Base-by-base conservation (phyloP, 768 basidiomycete genomes). In the Lentinula aciculospora region DNA sequence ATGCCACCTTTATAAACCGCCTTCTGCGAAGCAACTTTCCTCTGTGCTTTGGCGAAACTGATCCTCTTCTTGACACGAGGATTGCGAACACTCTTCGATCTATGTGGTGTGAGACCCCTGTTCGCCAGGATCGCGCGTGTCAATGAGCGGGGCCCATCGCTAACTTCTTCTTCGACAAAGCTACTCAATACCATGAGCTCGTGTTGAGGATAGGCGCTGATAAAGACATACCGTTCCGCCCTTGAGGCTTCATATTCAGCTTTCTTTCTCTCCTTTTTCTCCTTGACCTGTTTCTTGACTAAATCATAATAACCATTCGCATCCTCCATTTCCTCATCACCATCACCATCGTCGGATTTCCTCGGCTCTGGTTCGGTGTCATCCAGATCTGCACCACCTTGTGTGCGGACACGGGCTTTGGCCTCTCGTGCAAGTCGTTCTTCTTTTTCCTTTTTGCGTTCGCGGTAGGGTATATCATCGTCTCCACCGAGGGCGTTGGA, bases 51-150 rank as follows among this genome's bases (percentile, higher is more conserved):
- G 67, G 95, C 95, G 78, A 88, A 98, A 67, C 81, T 88, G 72
- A 88, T 81, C 32, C 93, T 83, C 71, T 99, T 99, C 83, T 98
- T 98, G 72, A 98, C 94, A 60, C 97, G 85, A 40, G 96, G 95
- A 74, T 99, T 99, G 63, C 95, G 92, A 36, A 93, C 92, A 56
- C 81, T 80, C 74, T 98, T 98, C 42, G 89, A 76, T 57, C 97
- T 84, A 60, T 80, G 85, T 4, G 96, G 95, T 15, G 95, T 98
- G 53, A 98, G 84, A 57, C 97, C 96, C 66, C 85, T 89, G 81
- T 99, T 99, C 66, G 88, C 85, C 64, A 98, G 78, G 65, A 99
- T 99, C 5, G 92, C 86, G 10, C 92, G 84, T 6, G 93, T 94
- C 60, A 97, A 81, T 7, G 88, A 84, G 25, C 97, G 89, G 39